Evolutionary conservation across 257 asterid species (phyloP), one percentile per base, ranked within the genome.

Genomic region (Gentiana macrophylla): DNA sequence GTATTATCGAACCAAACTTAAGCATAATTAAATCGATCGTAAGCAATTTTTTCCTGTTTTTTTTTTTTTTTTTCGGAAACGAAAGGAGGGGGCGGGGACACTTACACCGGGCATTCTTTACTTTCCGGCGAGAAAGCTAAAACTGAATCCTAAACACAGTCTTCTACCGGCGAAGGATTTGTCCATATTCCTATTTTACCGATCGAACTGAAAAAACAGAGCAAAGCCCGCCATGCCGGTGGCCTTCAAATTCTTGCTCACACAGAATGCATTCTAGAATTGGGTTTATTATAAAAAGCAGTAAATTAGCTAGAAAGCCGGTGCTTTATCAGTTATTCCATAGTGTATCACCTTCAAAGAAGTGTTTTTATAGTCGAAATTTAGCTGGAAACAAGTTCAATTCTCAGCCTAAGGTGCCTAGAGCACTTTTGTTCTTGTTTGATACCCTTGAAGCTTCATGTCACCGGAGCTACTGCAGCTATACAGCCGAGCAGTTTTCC

Each of bases 401-500:
- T 49, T 5, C 45, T 60, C n/a, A 35, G n/a, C 12, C 52, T 45
- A 12, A 24, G n/a, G 41, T 44, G 6, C 49, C 58, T 64, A 49
- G 38, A 32, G 43, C 64, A 13, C 12, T 32, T 35, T 48, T 32
- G 32, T 60, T 54, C 41, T 56, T 32, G 34, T 52, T 36, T 59
- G 55, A 50, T 13, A 3, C 24, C 35, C 12, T 52, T 12, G 32
- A 33, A 4, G 10, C 52, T 9, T 41, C 48, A 32, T 56, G 53
- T 52, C 68, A 69, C 55, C 84, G 89, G 37, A 65, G 70, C 54
- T 80, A 77, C 62, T 76, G 75, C 32, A 66, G 84, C 32, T 88
- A 83, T 52, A 78, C 96, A 12, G 67, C 58, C 1, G 98, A 91
- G 74, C 89, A 91, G 78, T 91, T 84, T 74, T 91, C 98, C 1